Base-by-base conservation (phyloP, 2,329 filamentous ascomycete species). In the Pseudogymnoascus sp. region DNA sequence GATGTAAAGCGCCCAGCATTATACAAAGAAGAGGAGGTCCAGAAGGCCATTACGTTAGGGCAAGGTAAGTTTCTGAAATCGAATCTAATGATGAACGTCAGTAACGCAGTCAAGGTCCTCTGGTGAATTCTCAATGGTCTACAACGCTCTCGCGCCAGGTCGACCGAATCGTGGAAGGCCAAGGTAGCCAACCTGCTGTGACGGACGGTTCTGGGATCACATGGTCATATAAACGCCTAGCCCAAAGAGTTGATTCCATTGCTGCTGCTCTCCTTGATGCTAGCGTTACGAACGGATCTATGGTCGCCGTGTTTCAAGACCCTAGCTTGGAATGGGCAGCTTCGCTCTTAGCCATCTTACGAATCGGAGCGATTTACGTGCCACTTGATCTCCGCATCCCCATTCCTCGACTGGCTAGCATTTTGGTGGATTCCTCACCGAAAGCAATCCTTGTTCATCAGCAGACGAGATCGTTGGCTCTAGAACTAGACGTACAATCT, bases 151-250 rank as follows among this genome's bases (percentile, higher is more conserved):
- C 36, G 36, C 36, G 14, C 36, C 36, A 37, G 36, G 36, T 37
- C 36, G 36, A 37, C 36, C 36, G 36, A 37, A 37, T 37, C 36
- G 36, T 37, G 36, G 36, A 37, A 37, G 36, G 36, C 36, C 12
- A 37, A 37, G 36, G 36, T 37, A 37, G 36, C 36, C 36, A 37
- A 14, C 36, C 36, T 37, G 36, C 36, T 37, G 36, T 37, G 36
- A 37, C 36, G 12, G 36, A 37, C 36, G 36, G 36, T 37, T 37
- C 36, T 37, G 44, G 44, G 25, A 66, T 64, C 56, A 76, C 7
- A 67, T 67, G 8, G 1, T 77, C 75, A 0, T 79, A 79, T 61
- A n/a, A 21, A 3, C 64, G 72, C 2, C 67, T 79, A 67, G 65
- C 61, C 4, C 11, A 64, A 8, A 37, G 44, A 50, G 44, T 28